A percentile compares a stretch with the other conserved stretches of the same genome.
phyloP scores from a whole-genome alignment of 495 filamentous ascomycete species.

The Podospora anserina region DNA sequence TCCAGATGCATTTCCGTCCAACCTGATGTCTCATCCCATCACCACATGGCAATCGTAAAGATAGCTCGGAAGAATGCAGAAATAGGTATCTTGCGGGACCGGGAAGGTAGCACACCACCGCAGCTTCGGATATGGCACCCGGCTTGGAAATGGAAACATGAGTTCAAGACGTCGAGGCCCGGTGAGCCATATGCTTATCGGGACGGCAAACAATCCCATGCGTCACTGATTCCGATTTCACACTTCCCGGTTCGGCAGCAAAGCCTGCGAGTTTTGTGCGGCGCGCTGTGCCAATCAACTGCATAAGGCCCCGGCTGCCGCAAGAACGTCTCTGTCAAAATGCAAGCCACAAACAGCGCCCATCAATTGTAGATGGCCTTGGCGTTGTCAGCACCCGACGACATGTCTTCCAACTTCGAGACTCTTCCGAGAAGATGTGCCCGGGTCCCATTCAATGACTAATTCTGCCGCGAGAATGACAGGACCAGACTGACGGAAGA shows the following conservation, averaged over 20 bases:
- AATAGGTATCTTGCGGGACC: not conserved
- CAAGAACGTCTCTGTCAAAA: not conserved
- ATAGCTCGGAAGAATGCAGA: not conserved
- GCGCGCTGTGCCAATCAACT: not conserved
- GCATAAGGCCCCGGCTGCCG: not conserved
- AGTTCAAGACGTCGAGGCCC: too few species aligned
- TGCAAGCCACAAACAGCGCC: slow-evolving; percentile 7
- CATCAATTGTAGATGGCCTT: not conserved
- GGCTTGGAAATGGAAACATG: too few species aligned
- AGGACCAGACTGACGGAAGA: not conserved
- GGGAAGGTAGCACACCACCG: not conserved
- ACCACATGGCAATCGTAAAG: not conserved
- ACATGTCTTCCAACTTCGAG: slow-evolving; percentile 6
- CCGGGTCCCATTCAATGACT: not conserved
- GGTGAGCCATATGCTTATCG: not conserved
- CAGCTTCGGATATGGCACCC: not conserved
- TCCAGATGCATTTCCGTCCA: not conserved
- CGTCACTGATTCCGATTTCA: not conserved
- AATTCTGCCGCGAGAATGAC: not conserved
- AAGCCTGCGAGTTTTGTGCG: slow-evolving; percentile 20
- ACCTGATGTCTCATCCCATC: not conserved
- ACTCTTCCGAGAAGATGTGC: not conserved
- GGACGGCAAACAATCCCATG: not conserved
- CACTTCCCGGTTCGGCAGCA: not conserved
- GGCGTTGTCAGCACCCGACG: slow-evolving; percentile 7